Evolutionary conservation across 2,329 filamentous ascomycete species (phyloP), one percentile per base, ranked within the genome.

Genomic region (Calonectria pauciramosa): DNA sequence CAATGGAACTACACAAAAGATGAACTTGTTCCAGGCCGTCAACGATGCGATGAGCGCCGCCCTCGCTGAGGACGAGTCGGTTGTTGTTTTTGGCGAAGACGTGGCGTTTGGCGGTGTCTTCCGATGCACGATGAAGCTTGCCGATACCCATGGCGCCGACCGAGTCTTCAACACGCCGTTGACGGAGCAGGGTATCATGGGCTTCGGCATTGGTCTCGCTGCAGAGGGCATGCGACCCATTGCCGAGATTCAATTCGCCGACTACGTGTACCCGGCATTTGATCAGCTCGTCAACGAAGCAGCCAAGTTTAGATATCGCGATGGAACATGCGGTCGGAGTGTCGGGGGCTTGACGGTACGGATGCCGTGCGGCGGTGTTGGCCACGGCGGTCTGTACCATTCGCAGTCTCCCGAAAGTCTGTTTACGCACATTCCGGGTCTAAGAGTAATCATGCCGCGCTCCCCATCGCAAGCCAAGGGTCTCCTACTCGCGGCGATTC

Each of bases 71-170:
- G 96, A 98, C 80, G 95, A 98, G 77, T 93, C 93, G 23, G 95
- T 98, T 28, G 88, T 99, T 71, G 90, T 99, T 13, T 99, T 99
- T 81, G 97, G 97, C 52, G 97, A 99, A 85, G 97, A 99, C 83
- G 96, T 99, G 10, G 95, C 97, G 18, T 99, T 99, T 77, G 97
- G 97, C 52, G 97, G 97, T 69, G 97, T 99, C 20, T 99, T 99
- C 83, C 91, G 97, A 71, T 98, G 96, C 86, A 96, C 95, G 38
- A 96, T 97, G 92, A 95, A 96, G 80, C 90, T 99, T 20, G 93
- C 95, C 38, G 94, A 96, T 76, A 95, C 95, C 71, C 98, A 97
- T 84, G 97, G 97, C 11, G 90, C 92, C 3, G 94, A 97, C 72
- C 90, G 97, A 72, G 96, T 99, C 41, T 99, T 99, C 89, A 99